These are phyloP conservation scores for Giardia duodenalis DNA, from an alignment of 208 protist species.

Conservation along the genomic window DNA sequence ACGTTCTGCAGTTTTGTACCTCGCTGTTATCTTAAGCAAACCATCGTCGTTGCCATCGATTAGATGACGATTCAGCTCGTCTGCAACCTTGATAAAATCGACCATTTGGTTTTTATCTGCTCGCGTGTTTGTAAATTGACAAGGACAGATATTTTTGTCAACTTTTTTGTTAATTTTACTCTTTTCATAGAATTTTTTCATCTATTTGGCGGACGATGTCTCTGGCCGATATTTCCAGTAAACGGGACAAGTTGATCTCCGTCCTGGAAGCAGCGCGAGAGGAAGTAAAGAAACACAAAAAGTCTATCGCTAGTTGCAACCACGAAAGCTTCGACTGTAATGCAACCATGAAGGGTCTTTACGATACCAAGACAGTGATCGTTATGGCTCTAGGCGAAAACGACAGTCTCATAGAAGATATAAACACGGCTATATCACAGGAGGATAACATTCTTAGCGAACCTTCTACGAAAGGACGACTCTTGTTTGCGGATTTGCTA, in stretches of 20 bases:
- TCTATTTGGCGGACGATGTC: too few relatives aligned
- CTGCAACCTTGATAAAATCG: neutral
- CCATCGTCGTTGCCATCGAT: neutral
- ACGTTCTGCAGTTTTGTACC: neutral
- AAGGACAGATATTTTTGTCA: too few relatives aligned
- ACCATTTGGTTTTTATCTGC: neutral
- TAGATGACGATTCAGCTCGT: neutral
- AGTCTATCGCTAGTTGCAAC: neutral
- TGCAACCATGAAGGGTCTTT: neutral
- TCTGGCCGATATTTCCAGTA: neutral
- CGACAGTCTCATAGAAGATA: neutral
- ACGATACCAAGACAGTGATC: neutral
- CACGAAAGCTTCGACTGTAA: neutral
- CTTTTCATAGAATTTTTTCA: too few relatives aligned
- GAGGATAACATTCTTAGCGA: neutral
- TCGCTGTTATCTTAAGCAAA: neutral
- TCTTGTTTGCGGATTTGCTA: neutral
- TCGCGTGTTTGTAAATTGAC: too few relatives aligned
- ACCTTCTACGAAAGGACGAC: neutral
- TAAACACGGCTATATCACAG: neutral
- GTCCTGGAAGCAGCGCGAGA: neutral
- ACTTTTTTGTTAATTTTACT: too few relatives aligned
- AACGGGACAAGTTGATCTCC: neutral
- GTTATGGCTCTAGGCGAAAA: neutral
- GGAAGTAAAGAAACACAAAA: neutral